Base-by-base conservation (phyloP, 176 grass and related monocot species). In the maize (Zea mays) region DNA sequence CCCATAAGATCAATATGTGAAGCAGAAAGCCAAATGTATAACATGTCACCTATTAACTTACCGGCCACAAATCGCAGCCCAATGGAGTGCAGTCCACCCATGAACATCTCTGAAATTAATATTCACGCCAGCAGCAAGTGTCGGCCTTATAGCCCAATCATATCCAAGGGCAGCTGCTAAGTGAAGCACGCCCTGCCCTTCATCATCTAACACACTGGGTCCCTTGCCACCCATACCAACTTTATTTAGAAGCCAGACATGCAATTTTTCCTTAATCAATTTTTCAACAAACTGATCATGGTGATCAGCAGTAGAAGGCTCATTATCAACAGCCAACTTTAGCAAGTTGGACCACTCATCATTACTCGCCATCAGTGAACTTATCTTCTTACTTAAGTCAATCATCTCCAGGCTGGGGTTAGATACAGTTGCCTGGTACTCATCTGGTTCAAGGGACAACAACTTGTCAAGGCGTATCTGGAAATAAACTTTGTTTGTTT, bases 51-150 rank as follows among this genome's bases (percentile, higher is more conserved):
- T 69, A n/a, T 60, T 60, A 76, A 54, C 75, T 70, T 80, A 97
- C 93, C 88, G 89, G 86, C 90, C 94, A 38, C 83, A 89, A 74
- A 87, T 91, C 71, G 94, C 88, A 86, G 90, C 86, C 94, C 94
- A 97, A 71, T 97, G 94, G 55, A 97, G 83, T 57, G 82, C 88
- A 44, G 94, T 97, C 90, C 90, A 82, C 72, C 94, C 94, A 79
- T 86, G 84, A 78, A 75, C 67, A 91, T 97, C 90, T 88, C 90
- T 87, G 75, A 93, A 91, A 83, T 88, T 97, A 71, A 92, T 83
- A 79, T 84, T 97, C 75, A 97, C 79, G 9, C 94, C 88, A 55
- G 82, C 79, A 72, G 81, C 67, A 81, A 93, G 44, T 47, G 90
- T 93, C 48, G 91, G 86, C 36, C 76, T 74, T 72, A 93, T 77